Conservation (phyloP, 108 stramenopile genomes). For the Skeletonema grethae region DNA sequence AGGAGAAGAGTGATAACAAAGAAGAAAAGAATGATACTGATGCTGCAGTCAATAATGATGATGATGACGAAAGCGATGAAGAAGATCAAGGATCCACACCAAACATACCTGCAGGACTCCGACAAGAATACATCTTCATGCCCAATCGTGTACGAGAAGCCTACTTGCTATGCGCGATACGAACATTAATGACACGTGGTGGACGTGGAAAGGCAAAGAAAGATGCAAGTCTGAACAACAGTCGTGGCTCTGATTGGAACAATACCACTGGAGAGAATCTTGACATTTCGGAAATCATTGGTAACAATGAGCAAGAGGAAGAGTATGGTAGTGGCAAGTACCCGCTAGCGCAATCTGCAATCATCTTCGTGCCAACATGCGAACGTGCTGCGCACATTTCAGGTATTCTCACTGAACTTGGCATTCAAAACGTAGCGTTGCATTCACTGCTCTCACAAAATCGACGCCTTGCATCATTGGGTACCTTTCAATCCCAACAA, state of each 20-base stretch:
- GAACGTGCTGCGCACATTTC: constrained; percentile 91
- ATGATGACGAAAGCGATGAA: constrained; percentile 34
- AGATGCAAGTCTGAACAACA: neutral
- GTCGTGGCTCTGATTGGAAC: constrained; percentile 35
- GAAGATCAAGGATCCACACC: constrained; percentile 48
- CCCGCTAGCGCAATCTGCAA: constrained; percentile 72
- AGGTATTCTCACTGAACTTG: constrained; percentile 86
- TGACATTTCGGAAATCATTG: constrained; percentile 24
- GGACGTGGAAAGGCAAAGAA: constrained; percentile 56
- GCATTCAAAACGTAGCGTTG: constrained; percentile 88
- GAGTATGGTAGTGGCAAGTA: constrained; percentile 54
- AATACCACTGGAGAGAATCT: constrained; percentile 18
- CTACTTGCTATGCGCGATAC: constrained; percentile 76
- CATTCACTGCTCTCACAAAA: constrained; percentile 93
- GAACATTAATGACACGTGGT: constrained; percentile 77
- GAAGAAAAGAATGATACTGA: constrained; percentile 9
- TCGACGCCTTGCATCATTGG: constrained; percentile 89
- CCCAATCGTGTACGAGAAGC: constrained; percentile 87
- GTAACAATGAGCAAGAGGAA: constrained; percentile 40
- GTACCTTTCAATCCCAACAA: constrained; percentile 87
- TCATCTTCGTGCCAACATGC: constrained; percentile 97
- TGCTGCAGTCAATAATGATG: constrained; percentile 14
- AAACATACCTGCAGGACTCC: constrained; percentile 85
- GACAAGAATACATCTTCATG: constrained; percentile 97
- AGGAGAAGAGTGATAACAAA: constrained; percentile 23